Conservation (phyloP, 306 rosid species). For the Quercus mongolica region DNA sequence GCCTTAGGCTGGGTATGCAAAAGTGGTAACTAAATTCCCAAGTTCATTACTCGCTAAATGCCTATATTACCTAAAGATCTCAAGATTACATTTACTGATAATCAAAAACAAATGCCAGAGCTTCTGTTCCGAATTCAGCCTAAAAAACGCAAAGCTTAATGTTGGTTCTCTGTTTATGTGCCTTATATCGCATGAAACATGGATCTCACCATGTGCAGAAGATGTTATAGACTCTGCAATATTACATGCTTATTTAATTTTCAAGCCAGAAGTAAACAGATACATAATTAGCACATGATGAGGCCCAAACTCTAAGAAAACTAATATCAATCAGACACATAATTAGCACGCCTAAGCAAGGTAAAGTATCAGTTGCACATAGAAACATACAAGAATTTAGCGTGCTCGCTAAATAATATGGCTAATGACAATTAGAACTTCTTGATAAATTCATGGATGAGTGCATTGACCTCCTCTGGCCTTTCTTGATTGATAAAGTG, state of each 20-base stretch:
- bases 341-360: neutral
- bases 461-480: constrained; percentile 47
- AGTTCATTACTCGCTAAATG: too few species aligned
- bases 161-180: neutral
- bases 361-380: neutral
- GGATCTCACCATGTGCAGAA: neutral
- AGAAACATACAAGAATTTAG: neutral
- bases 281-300: too few species aligned
- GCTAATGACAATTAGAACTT: constrained; percentile 34
- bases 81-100: too few species aligned
- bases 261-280: neutral
- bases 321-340: neutral
- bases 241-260: neutral
- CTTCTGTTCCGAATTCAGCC: too few species aligned
- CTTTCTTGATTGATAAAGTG: constrained; percentile 62
- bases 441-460: constrained; percentile 57
- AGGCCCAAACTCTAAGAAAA: neutral
- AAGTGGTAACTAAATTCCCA: too few species aligned
- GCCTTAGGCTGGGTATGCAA: too few species aligned
- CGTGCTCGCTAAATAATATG: too few species aligned
- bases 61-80: too few species aligned
- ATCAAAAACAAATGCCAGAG: too few species aligned
- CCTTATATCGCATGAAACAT: too few species aligned
- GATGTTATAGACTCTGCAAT: neutral
- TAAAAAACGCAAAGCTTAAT: neutral